A percentile compares a stretch with the other conserved stretches of the same genome.
These are phyloP conservation scores for Leishmania turanica DNA, from an alignment of 208 protist genomes.

Conservation along the genomic window DNA sequence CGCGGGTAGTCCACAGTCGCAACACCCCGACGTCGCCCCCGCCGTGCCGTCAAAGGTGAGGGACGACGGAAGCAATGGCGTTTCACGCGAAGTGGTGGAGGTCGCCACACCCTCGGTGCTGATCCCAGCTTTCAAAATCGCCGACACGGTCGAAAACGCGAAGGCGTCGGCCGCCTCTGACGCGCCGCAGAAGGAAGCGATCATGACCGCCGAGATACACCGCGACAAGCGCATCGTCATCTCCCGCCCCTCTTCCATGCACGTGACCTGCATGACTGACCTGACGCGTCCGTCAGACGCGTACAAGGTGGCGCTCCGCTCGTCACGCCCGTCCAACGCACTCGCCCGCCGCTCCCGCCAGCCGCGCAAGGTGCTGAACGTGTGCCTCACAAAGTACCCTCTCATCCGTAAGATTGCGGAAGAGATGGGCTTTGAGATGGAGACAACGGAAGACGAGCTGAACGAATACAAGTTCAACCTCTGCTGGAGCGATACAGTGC, in stretches of 20 bases:
- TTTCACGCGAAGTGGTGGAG: background rate
- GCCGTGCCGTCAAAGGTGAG: background rate
- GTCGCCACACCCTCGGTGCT: background rate
- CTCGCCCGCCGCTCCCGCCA: conserved; percentile 40
- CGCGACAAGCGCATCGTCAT: conserved; percentile 21
- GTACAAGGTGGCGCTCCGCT: conserved; percentile 45
- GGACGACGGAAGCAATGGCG: background rate
- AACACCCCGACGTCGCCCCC: background rate
- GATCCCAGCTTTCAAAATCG: background rate
- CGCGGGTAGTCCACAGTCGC: background rate
- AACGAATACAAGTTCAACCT: conserved; percentile 93
- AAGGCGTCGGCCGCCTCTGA: background rate
- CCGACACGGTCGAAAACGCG: background rate
- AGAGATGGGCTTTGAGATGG: conserved; percentile 70
- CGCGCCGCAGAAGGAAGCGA: conserved; percentile 4
- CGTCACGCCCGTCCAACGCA: conserved; percentile 23
- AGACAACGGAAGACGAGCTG: conserved; percentile 82
- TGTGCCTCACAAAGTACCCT: conserved; percentile 83
- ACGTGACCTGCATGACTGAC: conserved; percentile 37
- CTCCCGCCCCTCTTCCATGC: conserved; percentile 23
- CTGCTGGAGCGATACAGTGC: conserved; percentile 94
- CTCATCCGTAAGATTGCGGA: conserved; percentile 76
- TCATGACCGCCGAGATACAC: conserved; percentile 9
- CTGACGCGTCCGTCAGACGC: conserved; percentile 41
- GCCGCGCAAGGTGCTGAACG: conserved; percentile 66